phyloP scores from a whole-genome alignment of 2,329 filamentous ascomycete species.

The Stachybotrys elegans region DNA sequence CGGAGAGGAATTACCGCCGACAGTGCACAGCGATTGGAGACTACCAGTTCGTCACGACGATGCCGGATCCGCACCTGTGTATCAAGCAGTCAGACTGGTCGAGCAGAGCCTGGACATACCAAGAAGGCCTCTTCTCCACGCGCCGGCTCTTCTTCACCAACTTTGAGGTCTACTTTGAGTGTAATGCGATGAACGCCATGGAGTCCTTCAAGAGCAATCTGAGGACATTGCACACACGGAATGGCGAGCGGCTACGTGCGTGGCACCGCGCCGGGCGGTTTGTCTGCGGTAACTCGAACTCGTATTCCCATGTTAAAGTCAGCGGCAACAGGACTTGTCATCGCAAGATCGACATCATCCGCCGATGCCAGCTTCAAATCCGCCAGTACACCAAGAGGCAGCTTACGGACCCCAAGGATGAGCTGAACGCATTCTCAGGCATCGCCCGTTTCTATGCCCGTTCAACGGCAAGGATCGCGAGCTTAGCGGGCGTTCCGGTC shows the following conservation, averaged over 20 bases:
- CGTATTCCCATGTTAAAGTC: not conserved
- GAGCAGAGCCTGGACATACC: constrained; percentile 1
- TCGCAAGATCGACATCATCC: constrained; percentile 2
- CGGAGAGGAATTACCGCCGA: not conserved
- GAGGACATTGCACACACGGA: not conserved
- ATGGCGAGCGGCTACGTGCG: not conserved
- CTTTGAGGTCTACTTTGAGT: not conserved
- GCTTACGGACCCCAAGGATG: not conserved
- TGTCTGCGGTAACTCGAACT: constrained; percentile 1
- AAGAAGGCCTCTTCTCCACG: constrained; percentile 2
- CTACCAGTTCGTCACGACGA: not conserved
- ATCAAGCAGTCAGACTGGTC: not conserved
- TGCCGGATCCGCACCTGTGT: constrained; percentile 3
- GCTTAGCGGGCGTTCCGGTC: constrained; percentile 1
- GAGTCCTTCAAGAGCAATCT: constrained; percentile 2
- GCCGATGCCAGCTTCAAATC: constrained; percentile 1
- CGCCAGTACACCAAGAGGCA: constrained; percentile 2
- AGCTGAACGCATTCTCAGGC: not conserved
- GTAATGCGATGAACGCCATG: constrained; percentile 1
- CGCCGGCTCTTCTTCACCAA: constrained; percentile 2
- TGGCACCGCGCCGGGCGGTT: constrained; percentile 2
- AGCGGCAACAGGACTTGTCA: not conserved
- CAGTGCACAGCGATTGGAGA: not conserved
- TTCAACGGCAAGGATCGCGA: not conserved
- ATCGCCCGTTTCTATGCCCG: constrained; percentile 1